Base-by-base conservation (phyloP, 1,284 basidiomycete species). In the Sporisorium sorghi region DNA sequence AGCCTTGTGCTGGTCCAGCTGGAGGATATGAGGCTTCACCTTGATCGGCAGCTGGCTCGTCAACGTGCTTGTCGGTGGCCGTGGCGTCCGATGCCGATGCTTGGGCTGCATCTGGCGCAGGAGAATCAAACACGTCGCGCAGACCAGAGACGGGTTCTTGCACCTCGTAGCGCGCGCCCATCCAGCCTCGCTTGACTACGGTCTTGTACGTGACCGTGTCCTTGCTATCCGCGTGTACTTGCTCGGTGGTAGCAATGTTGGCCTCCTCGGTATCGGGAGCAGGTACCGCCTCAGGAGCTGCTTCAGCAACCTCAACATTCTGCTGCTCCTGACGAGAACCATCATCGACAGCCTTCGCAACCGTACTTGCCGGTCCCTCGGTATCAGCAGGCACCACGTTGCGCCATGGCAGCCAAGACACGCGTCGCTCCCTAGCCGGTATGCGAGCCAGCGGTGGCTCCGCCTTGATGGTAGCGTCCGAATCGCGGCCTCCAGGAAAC, bases 151-250 rank as follows among this genome's bases (percentile, higher is more conserved):
- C 33, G 3, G 59, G 67, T 28, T 71, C 73, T 21, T 75, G 59
- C 24, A 75, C 73, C 44, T 75, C 68, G 42, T 75, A 75, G 0
- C 63, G 52, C 5, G 56, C 59, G 10, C 73, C 73, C 53, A 75
- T 62, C 73, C 73, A 75, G 32, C 73, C 73, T n/a, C 73, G 67
- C 43, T 75, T 75, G 39, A 59, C 46, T 0, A 75, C 62, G 2
- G 68, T 74, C 15, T 63, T 42, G 59, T 70, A 66, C 1, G 58
- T 74, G 32, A 73, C 43, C 1, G 72, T 66, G 21, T 48, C 28
- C 10, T 68, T 47, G 24, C 26, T 51, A 3, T 68, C 35, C 9
- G n/a, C 32, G 5, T 19, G 44, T 5, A 8, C 12, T 28, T 46
- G 23, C 11, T 37, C 53, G 23, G 15, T 17, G 0, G 14, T 43